These are phyloP conservation scores for carrot (Daucus carota) DNA, from an alignment of 129 eudicot species.

Conservation along the genomic window DNA sequence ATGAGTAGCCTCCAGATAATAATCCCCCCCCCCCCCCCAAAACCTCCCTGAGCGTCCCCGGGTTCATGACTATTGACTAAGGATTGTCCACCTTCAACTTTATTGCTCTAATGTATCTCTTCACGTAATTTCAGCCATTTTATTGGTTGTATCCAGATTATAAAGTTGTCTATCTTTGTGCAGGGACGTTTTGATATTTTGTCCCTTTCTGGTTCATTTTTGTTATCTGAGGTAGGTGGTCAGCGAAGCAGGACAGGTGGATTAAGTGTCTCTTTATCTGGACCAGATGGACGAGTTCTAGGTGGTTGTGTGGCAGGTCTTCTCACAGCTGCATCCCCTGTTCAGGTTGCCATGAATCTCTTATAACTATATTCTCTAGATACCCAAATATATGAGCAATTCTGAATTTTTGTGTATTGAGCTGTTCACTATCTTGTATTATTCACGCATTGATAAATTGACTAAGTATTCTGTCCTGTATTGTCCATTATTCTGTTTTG, in stretches of 20 bases:
- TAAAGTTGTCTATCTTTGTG: slow-evolving; percentile 15
- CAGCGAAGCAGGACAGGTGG: slow-evolving; percentile 80
- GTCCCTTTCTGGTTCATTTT: slow-evolving; percentile 81
- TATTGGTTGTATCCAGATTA: not conserved
- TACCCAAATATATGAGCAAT: not conserved
- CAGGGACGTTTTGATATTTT: slow-evolving; percentile 81
- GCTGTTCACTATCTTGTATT: not conserved
- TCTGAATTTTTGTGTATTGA: not conserved
- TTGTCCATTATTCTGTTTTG: not conserved
- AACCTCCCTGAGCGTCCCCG: no score
- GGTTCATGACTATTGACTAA: not conserved
- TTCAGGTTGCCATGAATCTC: slow-evolving; percentile 38
- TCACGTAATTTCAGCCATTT: not conserved
- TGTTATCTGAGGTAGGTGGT: slow-evolving; percentile 57
- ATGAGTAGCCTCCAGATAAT: no score
- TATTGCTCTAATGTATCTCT: not conserved
- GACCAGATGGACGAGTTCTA: slow-evolving; percentile 64
- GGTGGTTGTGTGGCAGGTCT: slow-evolving; percentile 73
- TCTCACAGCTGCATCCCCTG: slow-evolving; percentile 51
- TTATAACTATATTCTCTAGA: not conserved
- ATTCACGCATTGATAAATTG: not conserved
- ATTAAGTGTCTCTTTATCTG: slow-evolving; percentile 54
- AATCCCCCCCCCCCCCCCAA: no score
- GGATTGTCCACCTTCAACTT: not conserved
- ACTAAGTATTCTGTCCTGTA: not conserved